These are phyloP conservation scores for Quercus phellos DNA, from an alignment of 331 rosid genomes.

Conservation along the genomic window DNA sequence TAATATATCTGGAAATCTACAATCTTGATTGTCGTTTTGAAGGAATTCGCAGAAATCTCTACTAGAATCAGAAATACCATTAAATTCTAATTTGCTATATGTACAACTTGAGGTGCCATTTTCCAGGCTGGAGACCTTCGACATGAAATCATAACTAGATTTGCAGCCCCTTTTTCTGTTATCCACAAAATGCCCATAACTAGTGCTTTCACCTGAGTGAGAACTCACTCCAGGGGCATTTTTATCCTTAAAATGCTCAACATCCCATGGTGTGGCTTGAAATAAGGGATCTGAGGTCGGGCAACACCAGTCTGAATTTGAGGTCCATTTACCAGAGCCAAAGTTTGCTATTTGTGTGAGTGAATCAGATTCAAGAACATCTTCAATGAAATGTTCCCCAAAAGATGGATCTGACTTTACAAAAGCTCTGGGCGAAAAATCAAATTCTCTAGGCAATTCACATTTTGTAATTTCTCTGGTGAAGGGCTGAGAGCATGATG, in stretches of 20 bases:
- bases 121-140: constrained; percentile 28
- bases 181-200: constrained; percentile 14
- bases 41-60: constrained; percentile 20
- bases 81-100: constrained; percentile 25
- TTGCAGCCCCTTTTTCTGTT: constrained; percentile 32
- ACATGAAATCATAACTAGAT: constrained; percentile 25
- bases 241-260: constrained; percentile 28
- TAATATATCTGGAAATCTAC: constrained; percentile 23
- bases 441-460: constrained; percentile 32
- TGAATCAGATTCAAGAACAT: constrained; percentile 24
- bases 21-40: constrained; percentile 22
- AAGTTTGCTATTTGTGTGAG: constrained; percentile 19
- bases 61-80: constrained; percentile 29
- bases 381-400: constrained; percentile 25
- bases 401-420: constrained; percentile 11
- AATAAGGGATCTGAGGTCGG: constrained; percentile 27
- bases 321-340: constrained; percentile 30
- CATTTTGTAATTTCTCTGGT: constrained; percentile 29
- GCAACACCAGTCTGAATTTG: constrained; percentile 32
- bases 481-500: constrained; percentile 19
- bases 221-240: constrained; percentile 28
- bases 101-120: constrained; percentile 31
- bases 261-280: constrained; percentile 31
- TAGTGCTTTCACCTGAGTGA: constrained; percentile 29
- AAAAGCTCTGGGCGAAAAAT: constrained; percentile 25